phyloP scores from a whole-genome alignment of 495 filamentous ascomycete genomes.

The Aspergillus avenaceus region DNA sequence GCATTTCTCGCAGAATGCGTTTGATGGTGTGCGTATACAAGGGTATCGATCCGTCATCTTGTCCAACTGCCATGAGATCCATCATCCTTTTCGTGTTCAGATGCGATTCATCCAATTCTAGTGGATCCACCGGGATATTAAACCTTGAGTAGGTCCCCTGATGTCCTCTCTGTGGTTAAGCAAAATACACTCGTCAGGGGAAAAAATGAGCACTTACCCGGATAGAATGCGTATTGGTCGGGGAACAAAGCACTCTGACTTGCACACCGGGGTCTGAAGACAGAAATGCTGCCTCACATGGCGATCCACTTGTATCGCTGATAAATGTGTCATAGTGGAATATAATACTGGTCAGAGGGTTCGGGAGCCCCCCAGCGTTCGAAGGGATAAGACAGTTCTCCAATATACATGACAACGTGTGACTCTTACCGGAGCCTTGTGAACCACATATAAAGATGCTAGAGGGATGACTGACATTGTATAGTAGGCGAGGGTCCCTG shows the following conservation, averaged over 20 bases:
- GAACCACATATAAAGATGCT: slow-evolving; percentile 73
- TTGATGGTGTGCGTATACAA: slow-evolving; percentile 59
- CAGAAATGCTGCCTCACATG: slow-evolving; percentile 68
- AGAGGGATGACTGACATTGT: slow-evolving; percentile 64
- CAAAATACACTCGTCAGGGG: no score
- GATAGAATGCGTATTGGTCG: slow-evolving; percentile 52
- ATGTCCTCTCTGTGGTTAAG: no score
- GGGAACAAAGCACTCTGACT: slow-evolving; percentile 61
- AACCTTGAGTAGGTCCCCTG: slow-evolving; percentile 24
- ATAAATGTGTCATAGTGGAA: slow-evolving; percentile 67
- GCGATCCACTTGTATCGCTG: slow-evolving; percentile 44
- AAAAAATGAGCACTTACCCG: slow-evolving; percentile 33
- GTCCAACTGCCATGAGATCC: slow-evolving; percentile 62
- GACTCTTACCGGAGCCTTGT: slow-evolving; percentile 74
- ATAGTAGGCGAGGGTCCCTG: slow-evolving; percentile 52
- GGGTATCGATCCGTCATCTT: slow-evolving; percentile 40
- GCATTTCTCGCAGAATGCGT: slow-evolving; percentile 57
- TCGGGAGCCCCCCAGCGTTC: slow-evolving; percentile 33
- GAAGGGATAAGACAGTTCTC: slow-evolving; percentile 55
- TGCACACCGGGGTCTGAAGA: slow-evolving; percentile 48
- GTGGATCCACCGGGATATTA: slow-evolving; percentile 46
- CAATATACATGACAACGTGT: slow-evolving; percentile 66
- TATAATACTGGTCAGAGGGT: slow-evolving; percentile 58
- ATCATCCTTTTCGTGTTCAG: slow-evolving; percentile 63
- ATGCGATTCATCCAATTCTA: slow-evolving; percentile 53